A percentile compares a stretch with the other conserved stretches of the same genome.
Evolutionary conservation across 2,329 filamentous ascomycete species (phyloP).

Genomic region (Hypoxylon sp.): DNA sequence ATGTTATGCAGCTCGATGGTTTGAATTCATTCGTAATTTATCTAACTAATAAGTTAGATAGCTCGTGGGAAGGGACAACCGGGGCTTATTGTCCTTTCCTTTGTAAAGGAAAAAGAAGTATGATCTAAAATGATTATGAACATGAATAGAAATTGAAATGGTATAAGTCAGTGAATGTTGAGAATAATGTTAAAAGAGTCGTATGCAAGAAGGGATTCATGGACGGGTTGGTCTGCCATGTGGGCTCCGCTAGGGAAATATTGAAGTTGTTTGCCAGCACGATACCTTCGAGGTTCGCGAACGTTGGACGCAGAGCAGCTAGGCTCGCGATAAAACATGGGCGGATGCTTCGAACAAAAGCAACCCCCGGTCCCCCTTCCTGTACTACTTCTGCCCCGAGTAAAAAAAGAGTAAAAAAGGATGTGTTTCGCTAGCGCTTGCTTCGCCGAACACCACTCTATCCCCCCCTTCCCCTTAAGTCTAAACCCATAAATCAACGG

Average conservation of each 20-base stretch:
- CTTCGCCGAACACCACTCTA: slow-evolving; percentile 24
- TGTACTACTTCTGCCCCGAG: slow-evolving; percentile 21
- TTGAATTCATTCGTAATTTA: slow-evolving; percentile 18
- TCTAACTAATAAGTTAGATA: slow-evolving; percentile 21
- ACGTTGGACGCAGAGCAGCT: slow-evolving; percentile 33
- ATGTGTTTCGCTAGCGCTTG: slow-evolving; percentile 14
- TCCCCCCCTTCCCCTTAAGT: slow-evolving; percentile 18
- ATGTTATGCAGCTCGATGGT: slow-evolving; percentile 1
- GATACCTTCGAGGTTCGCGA: slow-evolving; percentile 40
- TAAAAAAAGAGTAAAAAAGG: slow-evolving; percentile 8
- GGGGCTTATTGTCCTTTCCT: slow-evolving; percentile 32
- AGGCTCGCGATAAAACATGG: slow-evolving; percentile 29
- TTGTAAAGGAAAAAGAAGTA: slow-evolving; percentile 11
- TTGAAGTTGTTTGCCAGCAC: slow-evolving; percentile 32
- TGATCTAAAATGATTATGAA: slow-evolving; percentile 30
- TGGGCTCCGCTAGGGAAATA: slow-evolving; percentile 31
- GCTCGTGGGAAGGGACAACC: slow-evolving; percentile 26
- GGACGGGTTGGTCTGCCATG: slow-evolving; percentile 18
- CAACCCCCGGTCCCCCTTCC: slow-evolving; percentile 11
- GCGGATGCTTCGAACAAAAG: slow-evolving; percentile 26
- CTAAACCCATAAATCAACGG: slow-evolving; percentile 20
- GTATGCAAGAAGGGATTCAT: slow-evolving; percentile 32
- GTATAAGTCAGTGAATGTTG: slow-evolving; percentile 31
- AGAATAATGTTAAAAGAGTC: slow-evolving; percentile 28
- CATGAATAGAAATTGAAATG: slow-evolving; percentile 30